Percentiles rank a stretch among this genome's conserved stretches.
These are phyloP conservation scores for Strombidium stylifer DNA, from an alignment of 73 alveolate species.

Conservation along the genomic window DNA sequence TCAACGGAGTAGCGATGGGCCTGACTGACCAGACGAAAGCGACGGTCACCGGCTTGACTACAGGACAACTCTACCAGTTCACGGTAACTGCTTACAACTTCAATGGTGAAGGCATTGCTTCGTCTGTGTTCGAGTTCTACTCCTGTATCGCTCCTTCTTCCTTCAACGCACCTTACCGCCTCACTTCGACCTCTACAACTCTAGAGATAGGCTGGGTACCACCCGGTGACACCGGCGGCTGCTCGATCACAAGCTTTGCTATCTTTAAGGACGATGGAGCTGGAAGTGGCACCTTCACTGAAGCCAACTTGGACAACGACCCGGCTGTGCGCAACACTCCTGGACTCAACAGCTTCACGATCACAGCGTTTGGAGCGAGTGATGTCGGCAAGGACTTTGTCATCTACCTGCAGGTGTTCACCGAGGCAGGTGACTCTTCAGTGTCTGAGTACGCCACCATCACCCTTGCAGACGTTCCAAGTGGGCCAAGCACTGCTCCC, in stretches of 20 bases:
- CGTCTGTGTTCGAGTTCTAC: constrained; percentile 1
- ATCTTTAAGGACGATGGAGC: constrained; percentile 40
- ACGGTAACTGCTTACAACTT: constrained; percentile 37
- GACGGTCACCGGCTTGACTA: constrained; percentile 30
- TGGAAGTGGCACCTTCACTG: background rate
- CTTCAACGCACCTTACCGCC: constrained; percentile 31
- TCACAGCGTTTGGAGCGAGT: constrained; percentile 12
- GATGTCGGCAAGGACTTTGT: constrained; percentile 15
- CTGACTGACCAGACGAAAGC: background rate
- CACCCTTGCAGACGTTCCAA: constrained; percentile 39
- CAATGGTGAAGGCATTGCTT: constrained; percentile 44
- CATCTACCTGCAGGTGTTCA: constrained; percentile 20
- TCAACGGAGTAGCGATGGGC: constrained; percentile 11
- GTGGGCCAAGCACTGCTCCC: constrained; percentile 41
- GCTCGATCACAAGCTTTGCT: constrained; percentile 23
- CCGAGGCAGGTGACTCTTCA: constrained; percentile 6
- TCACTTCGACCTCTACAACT: constrained; percentile 6
- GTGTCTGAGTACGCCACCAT: constrained; percentile 28
- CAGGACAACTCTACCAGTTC: constrained; percentile 43
- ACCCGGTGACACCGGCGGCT: constrained; percentile 13
- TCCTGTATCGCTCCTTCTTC: constrained; percentile 38
- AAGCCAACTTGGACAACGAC: constrained; percentile 40
- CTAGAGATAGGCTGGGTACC: constrained; percentile 23
- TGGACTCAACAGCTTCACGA: constrained; percentile 19
- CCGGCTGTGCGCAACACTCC: constrained; percentile 43